Percentiles rank a stretch among this genome's conserved stretches.
Evolutionary conservation across 805 yeast genomes (phyloP).

Genomic region (Diddensiella caesifluorescens): DNA sequence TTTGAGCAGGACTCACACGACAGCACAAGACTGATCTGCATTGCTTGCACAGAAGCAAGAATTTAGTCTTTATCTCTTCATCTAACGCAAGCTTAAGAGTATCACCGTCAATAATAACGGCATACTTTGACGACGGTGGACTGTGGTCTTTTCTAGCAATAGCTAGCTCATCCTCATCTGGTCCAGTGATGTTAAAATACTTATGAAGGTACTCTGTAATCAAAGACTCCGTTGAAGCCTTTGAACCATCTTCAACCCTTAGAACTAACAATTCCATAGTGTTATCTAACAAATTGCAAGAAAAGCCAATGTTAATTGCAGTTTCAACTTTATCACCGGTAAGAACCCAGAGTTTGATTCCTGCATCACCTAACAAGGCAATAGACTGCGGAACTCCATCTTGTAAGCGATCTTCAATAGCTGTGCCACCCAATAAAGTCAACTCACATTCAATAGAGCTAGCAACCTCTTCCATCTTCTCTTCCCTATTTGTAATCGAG

Average conservation of each 20-base stretch:
- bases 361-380: slow-evolving; percentile 62
- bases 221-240: slow-evolving; percentile 30
- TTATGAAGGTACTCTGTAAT: slow-evolving; percentile 47
- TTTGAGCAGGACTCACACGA: slow-evolving; percentile 82
- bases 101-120: slow-evolving; percentile 70
- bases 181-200: slow-evolving; percentile 45
- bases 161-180: slow-evolving; percentile 45
- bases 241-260: slow-evolving; percentile 31
- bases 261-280: slow-evolving; percentile 67
- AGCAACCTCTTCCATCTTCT: slow-evolving; percentile 50
- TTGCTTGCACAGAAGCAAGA: slow-evolving; percentile 66
- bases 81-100: slow-evolving; percentile 51
- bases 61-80: slow-evolving; percentile 45
- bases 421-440: slow-evolving; percentile 69
- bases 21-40: slow-evolving; percentile 77
- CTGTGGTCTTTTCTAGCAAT: slow-evolving; percentile 57
- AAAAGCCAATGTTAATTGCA: slow-evolving; percentile 83
- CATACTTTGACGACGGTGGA: slow-evolving; percentile 54
- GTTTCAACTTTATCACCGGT: slow-evolving; percentile 85
- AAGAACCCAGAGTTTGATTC: slow-evolving; percentile 77
- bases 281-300: slow-evolving; percentile 67
- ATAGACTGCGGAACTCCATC: slow-evolving; percentile 78
- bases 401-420: slow-evolving; percentile 75
- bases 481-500: slow-evolving; percentile 59
- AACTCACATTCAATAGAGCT: slow-evolving; percentile 58